Evolutionary conservation across 192 early-diverging fungal species (phyloP), one percentile per base, ranked within the genome.

Genomic region (Entrophospora sp.): DNA sequence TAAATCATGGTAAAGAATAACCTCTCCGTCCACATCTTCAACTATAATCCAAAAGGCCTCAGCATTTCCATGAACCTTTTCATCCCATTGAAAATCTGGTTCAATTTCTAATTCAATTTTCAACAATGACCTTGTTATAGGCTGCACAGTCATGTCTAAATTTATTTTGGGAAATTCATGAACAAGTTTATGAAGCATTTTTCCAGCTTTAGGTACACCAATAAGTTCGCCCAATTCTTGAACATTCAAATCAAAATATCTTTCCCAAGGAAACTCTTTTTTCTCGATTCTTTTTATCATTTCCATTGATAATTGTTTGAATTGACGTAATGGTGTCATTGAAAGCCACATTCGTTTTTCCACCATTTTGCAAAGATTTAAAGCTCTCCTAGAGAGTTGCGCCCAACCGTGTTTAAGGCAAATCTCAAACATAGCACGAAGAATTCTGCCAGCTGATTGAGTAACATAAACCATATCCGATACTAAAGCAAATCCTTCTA

Each of bases 401-500:
- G 94, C 86, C 97, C 97, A 99, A 18, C 94, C 93, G 16, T 91
- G 88, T 53, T 88, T 88, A 45, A 96, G 71, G 67, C 93, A 93
- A 52, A 99, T 92, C 79, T 98, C 97, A 78, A 95, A 99, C 60
- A 99, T 85, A 8, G 97, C 97, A 28, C 97, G 86, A 31, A 97
- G 76, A 53, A 99, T 93, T 64, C 97, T 85, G 0, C 87, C 87
- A 16, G 93, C 95, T 61, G 87, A 91, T 76, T 98, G 95, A 16
- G 97, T 96, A 18, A 99, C 93, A 79, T 94, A 97, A 1, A 94
- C 95, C 91, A 96, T 93, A 64, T 99, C 97, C n/a, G 92, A 84
- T 63, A 94, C 92, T 36, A 99, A 78, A 10, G 97, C 94, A 75
- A 98, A 94, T 0, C 95, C 95, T 34, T 95, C 87, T 34, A 99